Evolutionary conservation across 805 yeast species (phyloP), one percentile per base, ranked within the genome.

Genomic region (Teunomyces stri): DNA sequence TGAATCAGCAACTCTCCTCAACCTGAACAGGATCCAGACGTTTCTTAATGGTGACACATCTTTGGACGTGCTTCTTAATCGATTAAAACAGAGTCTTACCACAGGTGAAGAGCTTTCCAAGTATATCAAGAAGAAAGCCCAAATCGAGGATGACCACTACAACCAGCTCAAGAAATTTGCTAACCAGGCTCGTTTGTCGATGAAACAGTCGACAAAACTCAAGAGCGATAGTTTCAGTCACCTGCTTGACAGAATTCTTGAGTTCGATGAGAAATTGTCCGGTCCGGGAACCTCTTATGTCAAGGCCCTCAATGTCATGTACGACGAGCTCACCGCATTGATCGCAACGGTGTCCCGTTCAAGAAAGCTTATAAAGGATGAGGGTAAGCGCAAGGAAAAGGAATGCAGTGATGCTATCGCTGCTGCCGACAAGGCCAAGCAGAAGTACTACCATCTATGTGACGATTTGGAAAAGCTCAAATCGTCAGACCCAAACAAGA

Each of bases 351-450:
- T 90, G 53, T 76, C 87, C 9, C 80, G 86, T 50, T 72, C 83
- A 51, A 78, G 99, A 55, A 94, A 91, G 63, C 56, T 75, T 29
- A 70, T 83, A 45, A 94, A 94, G 64, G 98, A 94, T 42, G 87
- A 87, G 48, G 89, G 90, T 37, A 77, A 81, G 58, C 75, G 87
- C 42, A 80, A 84, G 55, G 99, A 94, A 61, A 89, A 87, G 60
- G 95, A 86, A 49, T 91, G 90, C 30, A 60, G 75, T 10, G 98
- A 94, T 48, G 82, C 96, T 5, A 91, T 90, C 43, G 72, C 75
- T 47, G 79, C 80, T 37, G 97, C 96, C 1, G 96, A 89, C 54
- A 92, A 92, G 78, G 95, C 97, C 12, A 88, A 87, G 64, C 70
- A 62, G 43, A 70, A 67, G 62, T 92, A 94, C 63, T 81, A 80